phyloP scores from a whole-genome alignment of 768 basidiomycete genomes.

The Phlebiopsis flavidoalba region DNA sequence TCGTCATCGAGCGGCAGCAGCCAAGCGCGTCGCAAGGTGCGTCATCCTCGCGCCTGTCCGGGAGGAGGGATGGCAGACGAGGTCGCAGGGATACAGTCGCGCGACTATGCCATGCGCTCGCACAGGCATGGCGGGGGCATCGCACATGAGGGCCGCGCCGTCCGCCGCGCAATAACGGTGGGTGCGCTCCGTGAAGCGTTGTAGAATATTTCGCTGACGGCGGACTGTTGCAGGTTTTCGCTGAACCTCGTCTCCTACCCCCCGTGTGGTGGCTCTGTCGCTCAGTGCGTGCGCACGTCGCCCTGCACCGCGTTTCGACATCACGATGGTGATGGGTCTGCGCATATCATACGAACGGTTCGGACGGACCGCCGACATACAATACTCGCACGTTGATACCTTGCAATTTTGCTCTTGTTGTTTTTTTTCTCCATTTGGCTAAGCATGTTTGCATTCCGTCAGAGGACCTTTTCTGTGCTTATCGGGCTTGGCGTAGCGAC shows the following conservation, averaged over 20 bases:
- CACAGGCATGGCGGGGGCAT: conserved; percentile 12
- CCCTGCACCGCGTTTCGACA: background rate
- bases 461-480: background rate
- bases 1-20: background rate
- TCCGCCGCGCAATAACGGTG: conserved; percentile 6
- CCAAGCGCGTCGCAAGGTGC: conserved; percentile 15
- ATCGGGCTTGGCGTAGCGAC: background rate
- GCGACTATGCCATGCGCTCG: conserved; percentile 22
- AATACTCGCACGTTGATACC: background rate
- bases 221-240: background rate
- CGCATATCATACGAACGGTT: background rate
- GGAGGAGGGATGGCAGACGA: conserved; percentile 2
- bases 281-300: background rate
- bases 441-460: background rate
- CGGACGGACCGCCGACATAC: background rate
- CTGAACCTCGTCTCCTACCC: background rate
- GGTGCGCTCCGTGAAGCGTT: background rate
- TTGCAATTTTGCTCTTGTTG: background rate
- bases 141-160: conserved; percentile 12
- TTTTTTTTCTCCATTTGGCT: background rate
- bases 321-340: background rate
- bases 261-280: background rate
- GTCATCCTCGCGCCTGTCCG: background rate
- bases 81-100: conserved; percentile 20
- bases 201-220: background rate